phyloP scores from a whole-genome alignment of 495 filamentous ascomycete genomes.

The Annulohypoxylon maeteangense region DNA sequence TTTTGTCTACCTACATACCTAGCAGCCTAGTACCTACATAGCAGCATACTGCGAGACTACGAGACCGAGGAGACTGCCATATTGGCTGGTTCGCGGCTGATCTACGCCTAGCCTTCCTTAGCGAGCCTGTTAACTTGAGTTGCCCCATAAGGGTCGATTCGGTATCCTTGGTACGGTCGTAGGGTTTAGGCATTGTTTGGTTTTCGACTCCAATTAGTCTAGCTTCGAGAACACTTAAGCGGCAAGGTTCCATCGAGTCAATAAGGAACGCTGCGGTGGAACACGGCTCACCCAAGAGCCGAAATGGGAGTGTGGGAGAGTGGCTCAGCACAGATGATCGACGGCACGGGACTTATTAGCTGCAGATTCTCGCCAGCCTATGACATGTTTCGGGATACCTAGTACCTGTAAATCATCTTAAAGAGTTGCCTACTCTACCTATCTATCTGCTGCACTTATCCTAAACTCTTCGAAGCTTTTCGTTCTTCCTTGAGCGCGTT shows the following conservation, averaged over 20 bases:
- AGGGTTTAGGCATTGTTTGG: not conserved
- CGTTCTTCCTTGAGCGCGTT: not conserved
- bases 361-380: not conserved
- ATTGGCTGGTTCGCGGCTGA: not conserved
- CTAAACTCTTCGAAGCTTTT: not conserved
- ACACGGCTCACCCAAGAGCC: not conserved
- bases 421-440: too few species aligned
- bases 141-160: not conserved
- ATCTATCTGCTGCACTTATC: too few species aligned
- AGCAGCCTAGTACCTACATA: too few species aligned
- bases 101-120: not conserved
- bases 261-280: not conserved
- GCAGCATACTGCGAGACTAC: too few species aligned
- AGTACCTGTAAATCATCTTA: not conserved
- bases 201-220: not conserved
- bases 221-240: not conserved
- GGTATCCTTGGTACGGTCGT: not conserved
- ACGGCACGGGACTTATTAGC: not conserved
- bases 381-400: not conserved
- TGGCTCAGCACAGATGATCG: not conserved
- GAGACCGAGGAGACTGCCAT: too few species aligned
- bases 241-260: not conserved
- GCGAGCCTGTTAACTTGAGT: not conserved
- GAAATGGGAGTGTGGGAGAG: conserved; percentile 1
- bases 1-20: too few species aligned